phyloP scores from a whole-genome alignment of 352 stramenopile species.

The Thraustochytrium striatum region DNA sequence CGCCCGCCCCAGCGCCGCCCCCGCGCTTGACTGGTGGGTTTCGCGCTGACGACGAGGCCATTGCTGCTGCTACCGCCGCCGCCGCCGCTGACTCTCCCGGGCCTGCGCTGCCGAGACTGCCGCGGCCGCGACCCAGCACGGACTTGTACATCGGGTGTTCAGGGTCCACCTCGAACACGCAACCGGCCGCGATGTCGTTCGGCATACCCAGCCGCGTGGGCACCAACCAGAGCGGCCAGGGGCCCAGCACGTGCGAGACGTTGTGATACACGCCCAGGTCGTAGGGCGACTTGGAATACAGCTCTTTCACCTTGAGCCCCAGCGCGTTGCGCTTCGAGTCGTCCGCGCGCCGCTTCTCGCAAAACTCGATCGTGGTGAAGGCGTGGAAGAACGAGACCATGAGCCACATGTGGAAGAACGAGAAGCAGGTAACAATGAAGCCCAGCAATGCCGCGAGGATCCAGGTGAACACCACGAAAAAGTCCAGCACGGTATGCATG shows the following conservation, averaged over 20 bases:
- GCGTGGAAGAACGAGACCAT: constrained; percentile 19
- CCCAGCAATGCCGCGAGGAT: background rate
- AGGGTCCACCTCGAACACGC: constrained; percentile 21
- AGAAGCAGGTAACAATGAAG: background rate
- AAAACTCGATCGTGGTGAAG: constrained; percentile 39
- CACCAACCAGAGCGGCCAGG: background rate
- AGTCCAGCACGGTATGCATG: constrained; percentile 3
- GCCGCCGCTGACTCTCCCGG: too few species aligned
- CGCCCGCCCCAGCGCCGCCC: too few species aligned
- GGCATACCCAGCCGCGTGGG: constrained; percentile 26
- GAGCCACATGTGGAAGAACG: constrained; percentile 39
- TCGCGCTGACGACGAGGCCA: too few species aligned
- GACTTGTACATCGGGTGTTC: constrained; percentile 30
- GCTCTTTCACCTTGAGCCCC: background rate
- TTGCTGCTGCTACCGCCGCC: too few species aligned
- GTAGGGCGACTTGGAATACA: constrained; percentile 12
- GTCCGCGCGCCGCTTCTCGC: constrained; percentile 42
- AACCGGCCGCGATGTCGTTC: background rate
- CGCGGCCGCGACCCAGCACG: too few species aligned
- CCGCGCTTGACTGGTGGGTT: too few species aligned
- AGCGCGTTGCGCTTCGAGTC: background rate
- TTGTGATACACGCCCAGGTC: constrained; percentile 30
- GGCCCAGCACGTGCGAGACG: constrained; percentile 16
- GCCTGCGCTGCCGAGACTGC: too few species aligned
- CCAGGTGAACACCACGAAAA: constrained; percentile 28